Evolutionary conservation across 768 basidiomycete genomes (phyloP), one percentile per base, ranked within the genome.

Genomic region (Leccinum pellstonianum): DNA sequence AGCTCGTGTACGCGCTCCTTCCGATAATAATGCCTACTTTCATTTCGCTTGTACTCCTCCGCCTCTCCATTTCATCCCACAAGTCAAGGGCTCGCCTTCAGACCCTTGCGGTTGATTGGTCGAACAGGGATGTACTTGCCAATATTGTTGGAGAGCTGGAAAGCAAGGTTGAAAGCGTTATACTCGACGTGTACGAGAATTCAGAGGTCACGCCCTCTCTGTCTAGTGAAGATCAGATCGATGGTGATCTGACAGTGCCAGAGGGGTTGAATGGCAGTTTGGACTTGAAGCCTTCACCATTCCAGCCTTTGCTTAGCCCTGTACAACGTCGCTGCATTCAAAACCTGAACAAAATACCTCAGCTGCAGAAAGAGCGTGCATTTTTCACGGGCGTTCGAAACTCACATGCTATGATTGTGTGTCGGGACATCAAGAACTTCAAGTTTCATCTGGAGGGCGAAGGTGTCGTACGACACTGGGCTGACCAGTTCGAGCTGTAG

Each of bases 401-500:
- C 66, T 76, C 89, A 27, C 91, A 94, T 73, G 89, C 81, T 5
- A 77, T 83, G 58, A 87, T 94, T 62, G 77, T 93, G 10, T 85
- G 82, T 69, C 77, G 91, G 48, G 90, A 92, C 62, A 70, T 84
- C 56, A 78, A 85, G 67, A 75, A 77, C 33, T 89, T 88, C 68
- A 75, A 81, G 62, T 62, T 72, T 12, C 88, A 91, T 64, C 73
- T 78, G 38, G 68, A 74, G 41, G 91, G 91, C 17, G 84, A 86
- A 68, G 83, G 83, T 37, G 80, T 92, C 3, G 53, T 93, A 35
- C 79, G 81, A 60, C 88, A 91, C 70, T 90, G 88, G 87, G 88
- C 87, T 9, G 80, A 83, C 59, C 77, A 81, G 23, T 86, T 91
- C 55, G 69, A 81, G 27, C 53, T 83, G 31, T 83, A 73, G 64